Percentiles rank a stretch among this genome's conserved stretches.
phyloP scores from a whole-genome alignment of 2,329 filamentous ascomycete genomes.

The Pseudogymnoascus pannorum region DNA sequence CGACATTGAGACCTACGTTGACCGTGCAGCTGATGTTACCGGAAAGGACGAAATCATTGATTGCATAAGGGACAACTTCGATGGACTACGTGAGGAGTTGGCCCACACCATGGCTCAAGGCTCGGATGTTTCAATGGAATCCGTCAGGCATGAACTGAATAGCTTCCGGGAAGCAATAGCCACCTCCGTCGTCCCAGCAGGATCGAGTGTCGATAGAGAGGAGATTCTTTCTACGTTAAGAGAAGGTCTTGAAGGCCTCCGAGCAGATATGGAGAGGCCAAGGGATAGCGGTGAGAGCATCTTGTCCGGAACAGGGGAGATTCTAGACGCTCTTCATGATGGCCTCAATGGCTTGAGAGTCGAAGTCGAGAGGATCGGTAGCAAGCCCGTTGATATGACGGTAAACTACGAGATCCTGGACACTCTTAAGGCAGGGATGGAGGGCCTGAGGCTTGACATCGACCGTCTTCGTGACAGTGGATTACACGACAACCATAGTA shows the following conservation, averaged over 20 bases:
- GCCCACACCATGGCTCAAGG: slow-evolving; percentile 48
- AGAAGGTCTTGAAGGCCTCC: slow-evolving; percentile 65
- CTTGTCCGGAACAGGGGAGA: slow-evolving; percentile 65
- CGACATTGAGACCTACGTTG: slow-evolving; percentile 76
- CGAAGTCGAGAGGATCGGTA: slow-evolving; percentile 68
- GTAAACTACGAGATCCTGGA: slow-evolving; percentile 86
- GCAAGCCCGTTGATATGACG: slow-evolving; percentile 75
- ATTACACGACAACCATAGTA: slow-evolving; percentile 22
- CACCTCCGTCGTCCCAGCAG: slow-evolving; percentile 41
- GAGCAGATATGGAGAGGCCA: slow-evolving; percentile 59
- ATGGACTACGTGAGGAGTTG: slow-evolving; percentile 61
- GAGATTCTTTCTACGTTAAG: slow-evolving; percentile 59
- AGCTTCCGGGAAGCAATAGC: slow-evolving; percentile 51
- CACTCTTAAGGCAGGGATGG: slow-evolving; percentile 74
- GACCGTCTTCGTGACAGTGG: slow-evolving; percentile 60
- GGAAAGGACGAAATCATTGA: slow-evolving; percentile 75
- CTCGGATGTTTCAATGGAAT: slow-evolving; percentile 48
- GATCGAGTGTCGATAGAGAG: slow-evolving; percentile 44
- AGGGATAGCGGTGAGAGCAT: slow-evolving; percentile 25
- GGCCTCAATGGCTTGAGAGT: slow-evolving; percentile 70
- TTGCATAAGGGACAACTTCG: slow-evolving; percentile 56
- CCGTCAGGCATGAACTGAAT: slow-evolving; percentile 43
- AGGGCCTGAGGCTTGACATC: slow-evolving; percentile 69
- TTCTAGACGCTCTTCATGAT: slow-evolving; percentile 83
- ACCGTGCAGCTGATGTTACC: slow-evolving; percentile 59